A percentile compares a stretch with the other conserved stretches of the same genome.
Conservation (phyloP, 331 rosid genomes). For the Quercus tomentella region DNA sequence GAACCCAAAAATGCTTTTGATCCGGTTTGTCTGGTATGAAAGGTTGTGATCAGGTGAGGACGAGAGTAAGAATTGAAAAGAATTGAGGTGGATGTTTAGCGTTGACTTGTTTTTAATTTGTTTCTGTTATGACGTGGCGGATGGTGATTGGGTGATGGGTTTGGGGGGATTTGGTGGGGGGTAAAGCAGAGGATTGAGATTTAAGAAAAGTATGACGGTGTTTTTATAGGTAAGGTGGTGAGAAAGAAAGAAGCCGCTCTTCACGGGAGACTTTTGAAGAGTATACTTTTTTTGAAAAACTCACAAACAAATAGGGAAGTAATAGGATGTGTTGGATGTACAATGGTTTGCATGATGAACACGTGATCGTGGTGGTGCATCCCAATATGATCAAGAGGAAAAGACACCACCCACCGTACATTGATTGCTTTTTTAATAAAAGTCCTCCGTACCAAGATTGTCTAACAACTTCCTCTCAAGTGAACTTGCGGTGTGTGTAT, state of each 20-base stretch:
- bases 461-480: too few species aligned
- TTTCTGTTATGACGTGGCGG: background rate
- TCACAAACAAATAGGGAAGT: background rate
- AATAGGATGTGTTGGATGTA: background rate
- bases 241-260: background rate
- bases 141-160: too few species aligned
- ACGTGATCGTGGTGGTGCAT: background rate
- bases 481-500: too few species aligned
- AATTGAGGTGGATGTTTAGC: too few species aligned
- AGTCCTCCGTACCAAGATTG: too few species aligned
- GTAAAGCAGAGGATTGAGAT: background rate
- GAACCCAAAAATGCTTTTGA: background rate
- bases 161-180: too few species aligned
- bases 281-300: too few species aligned
- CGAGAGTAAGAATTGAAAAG: background rate
- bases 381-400: too few species aligned
- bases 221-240: background rate
- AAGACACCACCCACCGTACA: too few species aligned
- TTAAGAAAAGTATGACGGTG: too few species aligned
- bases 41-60: background rate
- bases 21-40: conserved; percentile 4
- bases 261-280: background rate
- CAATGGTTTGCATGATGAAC: background rate
- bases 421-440: too few species aligned
- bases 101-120: too few species aligned